Conservation (phyloP, 106 monocot species). For the Dendrobium officinale region DNA sequence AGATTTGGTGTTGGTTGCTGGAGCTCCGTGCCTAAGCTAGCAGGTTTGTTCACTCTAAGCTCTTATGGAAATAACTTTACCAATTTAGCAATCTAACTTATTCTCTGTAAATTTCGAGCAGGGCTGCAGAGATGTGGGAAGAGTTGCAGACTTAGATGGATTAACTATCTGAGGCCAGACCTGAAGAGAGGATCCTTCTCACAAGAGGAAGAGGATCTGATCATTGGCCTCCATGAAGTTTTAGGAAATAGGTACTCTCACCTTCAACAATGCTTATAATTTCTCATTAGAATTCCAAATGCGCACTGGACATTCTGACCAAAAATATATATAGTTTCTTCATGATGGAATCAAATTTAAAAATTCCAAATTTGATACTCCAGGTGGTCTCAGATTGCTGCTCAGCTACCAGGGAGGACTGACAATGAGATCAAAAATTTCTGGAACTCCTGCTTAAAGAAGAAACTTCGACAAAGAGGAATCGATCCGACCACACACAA, state of each 20-base stretch:
- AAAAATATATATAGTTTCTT: background rate
- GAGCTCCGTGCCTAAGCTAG: constrained; percentile 81
- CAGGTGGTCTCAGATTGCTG: constrained; percentile 58
- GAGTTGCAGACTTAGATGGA: constrained; percentile 63
- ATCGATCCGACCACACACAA: constrained; percentile 53
- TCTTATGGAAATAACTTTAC: background rate
- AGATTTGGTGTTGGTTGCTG: constrained; percentile 76
- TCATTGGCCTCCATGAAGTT: constrained; percentile 42
- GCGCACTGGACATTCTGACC: too few relatives aligned
- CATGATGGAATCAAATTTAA: background rate
- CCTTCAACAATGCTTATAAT: background rate
- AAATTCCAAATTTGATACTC: background rate
- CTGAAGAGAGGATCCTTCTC: constrained; percentile 59
- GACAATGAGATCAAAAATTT: constrained; percentile 61
- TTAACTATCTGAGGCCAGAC: constrained; percentile 61
- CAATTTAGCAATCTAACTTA: background rate
- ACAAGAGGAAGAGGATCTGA: constrained; percentile 48
- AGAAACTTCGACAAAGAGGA: constrained; percentile 46
- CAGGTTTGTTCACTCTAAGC: constrained; percentile 30
- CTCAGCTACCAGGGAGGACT: constrained; percentile 44
- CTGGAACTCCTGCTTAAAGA: constrained; percentile 55
- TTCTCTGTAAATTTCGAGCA: constrained; percentile 5
- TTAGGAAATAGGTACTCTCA: constrained; percentile 41
- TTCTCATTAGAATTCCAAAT: background rate
- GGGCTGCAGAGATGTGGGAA: constrained; percentile 62